Percentiles rank a stretch among this genome's conserved stretches.
phyloP scores from a whole-genome alignment of 1,139 yeast species.

The Hyphopichia khmerensis region DNA sequence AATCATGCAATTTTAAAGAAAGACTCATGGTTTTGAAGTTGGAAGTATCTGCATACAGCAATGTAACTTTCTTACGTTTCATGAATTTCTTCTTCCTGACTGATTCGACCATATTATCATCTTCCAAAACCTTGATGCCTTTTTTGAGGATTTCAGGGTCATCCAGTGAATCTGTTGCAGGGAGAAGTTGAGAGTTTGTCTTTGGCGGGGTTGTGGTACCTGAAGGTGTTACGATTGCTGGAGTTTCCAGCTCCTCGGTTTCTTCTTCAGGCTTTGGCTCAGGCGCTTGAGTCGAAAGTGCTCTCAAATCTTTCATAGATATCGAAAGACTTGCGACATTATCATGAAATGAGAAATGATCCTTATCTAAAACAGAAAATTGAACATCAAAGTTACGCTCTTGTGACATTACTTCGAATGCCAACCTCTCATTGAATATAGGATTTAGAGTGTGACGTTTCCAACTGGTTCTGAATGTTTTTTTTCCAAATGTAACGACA shows the following conservation, averaged over 20 bases:
- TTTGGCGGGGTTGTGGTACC: neutral
- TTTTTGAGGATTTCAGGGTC: neutral
- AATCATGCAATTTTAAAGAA: constrained; percentile 31
- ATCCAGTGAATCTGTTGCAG: constrained; percentile 3
- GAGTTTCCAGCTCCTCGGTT: neutral
- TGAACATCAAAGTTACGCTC: constrained; percentile 66
- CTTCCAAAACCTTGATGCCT: constrained; percentile 25
- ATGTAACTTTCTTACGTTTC: constrained; percentile 25
- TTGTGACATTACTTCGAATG: constrained; percentile 70
- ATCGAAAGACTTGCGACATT: constrained; percentile 67
- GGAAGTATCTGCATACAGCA: constrained; percentile 38
- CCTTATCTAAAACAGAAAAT: constrained; percentile 80
- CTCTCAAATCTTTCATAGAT: constrained; percentile 48
- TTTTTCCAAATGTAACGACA: constrained; percentile 85
- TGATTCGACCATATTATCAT: constrained; percentile 30
- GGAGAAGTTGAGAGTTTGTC: neutral
- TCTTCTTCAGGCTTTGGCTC: neutral
- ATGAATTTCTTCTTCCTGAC: constrained; percentile 28
- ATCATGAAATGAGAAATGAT: constrained; percentile 79
- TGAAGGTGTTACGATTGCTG: neutral
- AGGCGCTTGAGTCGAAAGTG: constrained; percentile 22
- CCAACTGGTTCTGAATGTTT: constrained; percentile 85
- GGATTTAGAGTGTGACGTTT: constrained; percentile 83
- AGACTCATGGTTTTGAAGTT: constrained; percentile 44
- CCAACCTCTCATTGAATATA: constrained; percentile 72